Percentiles rank a stretch among this genome's conserved stretches.
These are phyloP conservation scores for Calocera viscosa DNA, from an alignment of 768 basidiomycete species.

Conservation along the genomic window DNA sequence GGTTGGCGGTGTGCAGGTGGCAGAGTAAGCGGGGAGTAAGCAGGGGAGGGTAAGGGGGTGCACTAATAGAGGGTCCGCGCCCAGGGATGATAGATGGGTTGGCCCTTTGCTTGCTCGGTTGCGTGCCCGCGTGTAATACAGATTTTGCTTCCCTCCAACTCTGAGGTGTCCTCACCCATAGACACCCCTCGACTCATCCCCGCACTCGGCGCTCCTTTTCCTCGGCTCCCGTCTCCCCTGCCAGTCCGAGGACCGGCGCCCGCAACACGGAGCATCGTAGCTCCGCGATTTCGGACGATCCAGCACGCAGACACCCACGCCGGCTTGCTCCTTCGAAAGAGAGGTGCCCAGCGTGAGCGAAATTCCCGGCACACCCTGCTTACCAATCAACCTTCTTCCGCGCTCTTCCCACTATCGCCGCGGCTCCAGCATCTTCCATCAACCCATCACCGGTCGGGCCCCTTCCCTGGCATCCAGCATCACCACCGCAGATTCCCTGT, in stretches of 20 bases:
- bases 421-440: constrained; percentile 2
- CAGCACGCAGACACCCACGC: neutral
- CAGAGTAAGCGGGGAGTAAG: neutral
- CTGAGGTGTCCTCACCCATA: neutral
- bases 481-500: constrained; percentile 1
- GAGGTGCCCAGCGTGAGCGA: neutral
- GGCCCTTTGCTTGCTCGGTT: constrained; percentile 1
- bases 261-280: neutral
- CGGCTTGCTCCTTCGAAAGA: no score
- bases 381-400: constrained; percentile 1
- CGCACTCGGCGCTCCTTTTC: neutral
- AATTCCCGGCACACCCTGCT: neutral
- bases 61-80: neutral
- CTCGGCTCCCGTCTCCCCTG: neutral
- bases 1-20: neutral
- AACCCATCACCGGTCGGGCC: neutral
- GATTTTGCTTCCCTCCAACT: constrained; percentile 8
- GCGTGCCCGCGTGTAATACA: constrained; percentile 2
- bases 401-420: constrained; percentile 9
- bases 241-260: neutral
- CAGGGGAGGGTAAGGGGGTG: neutral
- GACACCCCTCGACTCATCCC: neutral
- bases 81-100: neutral
- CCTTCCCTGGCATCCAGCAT: neutral
- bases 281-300: neutral